phyloP scores from a whole-genome alignment of 2,329 filamentous ascomycete genomes.

The Calcarisporium arbuscula region DNA sequence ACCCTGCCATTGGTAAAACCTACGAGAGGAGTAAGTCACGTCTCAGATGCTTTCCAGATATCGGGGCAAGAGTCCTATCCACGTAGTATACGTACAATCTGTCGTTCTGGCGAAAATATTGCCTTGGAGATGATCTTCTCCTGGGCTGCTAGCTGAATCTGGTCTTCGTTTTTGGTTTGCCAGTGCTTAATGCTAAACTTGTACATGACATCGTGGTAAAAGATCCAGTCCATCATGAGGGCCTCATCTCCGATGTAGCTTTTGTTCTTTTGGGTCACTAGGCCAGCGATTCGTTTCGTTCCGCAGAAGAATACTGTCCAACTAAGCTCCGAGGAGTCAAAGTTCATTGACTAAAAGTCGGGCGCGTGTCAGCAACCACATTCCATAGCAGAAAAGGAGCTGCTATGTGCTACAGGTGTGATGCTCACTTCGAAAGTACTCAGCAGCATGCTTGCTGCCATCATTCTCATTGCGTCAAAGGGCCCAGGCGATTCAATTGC shows the following conservation, averaged over 20 bases:
- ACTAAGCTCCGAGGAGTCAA: slow-evolving; percentile 7
- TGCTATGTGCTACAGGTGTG: too few species aligned
- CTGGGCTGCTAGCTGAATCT: too few species aligned
- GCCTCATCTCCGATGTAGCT: slow-evolving; percentile 3
- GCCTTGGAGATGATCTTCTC: too few species aligned
- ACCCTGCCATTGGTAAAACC: slow-evolving; percentile 7
- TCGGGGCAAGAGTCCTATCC: background rate
- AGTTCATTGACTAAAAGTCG: slow-evolving; percentile 9
- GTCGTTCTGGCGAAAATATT: slow-evolving; percentile 7
- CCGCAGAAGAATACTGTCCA: slow-evolving; percentile 9
- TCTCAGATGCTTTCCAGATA: background rate
- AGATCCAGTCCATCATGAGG: slow-evolving; percentile 7
- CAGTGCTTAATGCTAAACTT: slow-evolving; percentile 10
- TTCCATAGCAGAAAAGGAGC: too few species aligned
- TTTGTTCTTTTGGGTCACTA: slow-evolving; percentile 1
- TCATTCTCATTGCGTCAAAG: slow-evolving; percentile 4
- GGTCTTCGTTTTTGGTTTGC: too few species aligned
- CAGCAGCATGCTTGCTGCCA: slow-evolving; percentile 8
- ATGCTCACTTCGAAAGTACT: slow-evolving; percentile 8
- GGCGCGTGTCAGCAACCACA: too few species aligned
- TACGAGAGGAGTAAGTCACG: background rate
- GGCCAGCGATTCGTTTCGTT: slow-evolving; percentile 4
- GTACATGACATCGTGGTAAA: slow-evolving; percentile 9
- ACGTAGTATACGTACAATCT: background rate
- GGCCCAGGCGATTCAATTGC: slow-evolving; percentile 5